Evolutionary conservation across 2,329 filamentous ascomycete species (phyloP), one percentile per base, ranked within the genome.

Genomic region (Aspergillus nomiae): DNA sequence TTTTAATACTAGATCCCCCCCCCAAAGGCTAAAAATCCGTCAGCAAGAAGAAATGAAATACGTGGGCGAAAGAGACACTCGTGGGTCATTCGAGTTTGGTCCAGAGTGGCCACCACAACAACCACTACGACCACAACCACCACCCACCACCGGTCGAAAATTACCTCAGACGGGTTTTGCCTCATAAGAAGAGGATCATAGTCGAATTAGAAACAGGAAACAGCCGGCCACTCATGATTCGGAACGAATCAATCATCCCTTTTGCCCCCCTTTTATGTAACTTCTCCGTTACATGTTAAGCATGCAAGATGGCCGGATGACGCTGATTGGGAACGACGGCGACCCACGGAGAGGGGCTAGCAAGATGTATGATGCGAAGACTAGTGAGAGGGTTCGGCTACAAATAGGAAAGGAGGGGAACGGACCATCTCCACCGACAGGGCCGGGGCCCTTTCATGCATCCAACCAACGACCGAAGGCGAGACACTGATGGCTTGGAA

Each of bases 301-400:
- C 60, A 53, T 64, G 56, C 56, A 46, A 57, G 51, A 53, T 19
- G 19, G 24, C 21, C 36, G n/a, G 30, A 11, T 21, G 14, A 36
- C 9, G 10, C 6, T 55, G 48, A 46, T 54, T 60, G 48, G 45
- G 24, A 53, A 45, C 8, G 19, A 59, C 9, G 36, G 57, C 21
- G 32, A 46, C 51, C 28, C n/a, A 24, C 14, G 51, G 30, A 3
- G 30, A 50, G 26, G n/a, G 51, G 24, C n/a, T 58, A 63, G 65
- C 60, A 50, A 63, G 41, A 67, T 66, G 63, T 65, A 68, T 68
- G 66, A 68, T 68, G 66, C 66, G 61, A 65, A 63, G 63, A 68
- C 65, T 64, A 64, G 67, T 65, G 45, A 26, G 48, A 65, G 62
- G 63, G 62, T 58, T 60, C 62, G 61, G 59, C 63, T 65, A 62